Base-by-base conservation (phyloP, 179 eudicot species). In the Beta macrorhiza region DNA sequence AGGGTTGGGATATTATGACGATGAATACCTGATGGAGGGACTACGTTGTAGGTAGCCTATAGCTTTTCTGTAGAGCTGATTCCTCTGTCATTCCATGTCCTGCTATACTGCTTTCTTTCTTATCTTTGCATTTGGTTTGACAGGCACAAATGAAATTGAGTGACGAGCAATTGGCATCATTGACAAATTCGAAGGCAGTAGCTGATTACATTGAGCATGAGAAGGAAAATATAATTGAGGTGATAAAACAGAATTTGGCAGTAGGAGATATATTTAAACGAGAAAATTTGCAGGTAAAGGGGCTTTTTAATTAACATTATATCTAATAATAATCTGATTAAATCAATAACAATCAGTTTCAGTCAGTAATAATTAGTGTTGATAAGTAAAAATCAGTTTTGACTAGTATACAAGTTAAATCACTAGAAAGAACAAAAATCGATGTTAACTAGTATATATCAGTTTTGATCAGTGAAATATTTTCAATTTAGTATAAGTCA, bases 201-300 rank as follows among this genome's bases (percentile, higher is more conserved):
- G 88, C 82, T 14, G 94, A 92, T 70, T 95, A 79, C 85, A 86
- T 95, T 67, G 94, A 91, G 74, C 87, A 82, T 63, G 93, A 93
- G 83, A 91, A 80, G 86, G 97, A 90, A 86, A 90, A 95, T 81
- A 91, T 95, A 76, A 80, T 63, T 3, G 81, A 74, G 74, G 85
- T 95, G 74, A 93, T 95, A 61, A 92, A 90, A 89, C 98, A 95
- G 84, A 93, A 92, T 86, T 78, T 95, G 72, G 98, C 99, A 49
- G 91, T 95, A 83, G 98, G 97, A 55, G 99, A 95, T 88, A 91
- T 95, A 80, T 95, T 90, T 70, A 89, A 88, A 88, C 93, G 98
- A 32, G 98, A 95, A 90, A 91, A 87, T 71, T 82, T 95, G 80
- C 87, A 89, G 98, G 98, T 95, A 87, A 32, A 49, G 45, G 7